A percentile compares a stretch with the other conserved stretches of the same genome.
Conservation (phyloP, 495 filamentous ascomycete species). For the Xylaria castorea region DNA sequence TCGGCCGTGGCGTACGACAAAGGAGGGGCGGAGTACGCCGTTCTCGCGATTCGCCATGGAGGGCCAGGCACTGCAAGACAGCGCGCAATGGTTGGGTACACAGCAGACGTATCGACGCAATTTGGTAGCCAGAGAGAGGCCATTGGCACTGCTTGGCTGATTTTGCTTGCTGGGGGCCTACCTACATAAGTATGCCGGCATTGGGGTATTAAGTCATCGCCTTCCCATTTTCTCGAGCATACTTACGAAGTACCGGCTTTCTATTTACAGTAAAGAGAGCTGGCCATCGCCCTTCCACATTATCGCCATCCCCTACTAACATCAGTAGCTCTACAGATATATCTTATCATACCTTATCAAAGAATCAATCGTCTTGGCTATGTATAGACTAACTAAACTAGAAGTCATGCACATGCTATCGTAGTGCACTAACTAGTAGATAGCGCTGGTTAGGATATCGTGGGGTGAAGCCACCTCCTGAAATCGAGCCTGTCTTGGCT, state of each 20-base stretch:
- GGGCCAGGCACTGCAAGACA: constrained; percentile 2
- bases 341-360: constrained; percentile 9
- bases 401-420: neutral
- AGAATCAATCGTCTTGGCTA: constrained; percentile 2
- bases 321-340: constrained; percentile 6
- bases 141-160: constrained; percentile 11
- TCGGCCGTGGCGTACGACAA: neutral
- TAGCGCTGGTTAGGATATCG: constrained; percentile 3
- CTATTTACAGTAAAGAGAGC: neutral
- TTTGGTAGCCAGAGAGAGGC: neutral
- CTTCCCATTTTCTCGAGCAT: neutral
- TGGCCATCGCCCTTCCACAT: neutral
- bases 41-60: constrained; percentile 18
- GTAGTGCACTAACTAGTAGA: neutral
- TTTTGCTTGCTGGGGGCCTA: neutral
- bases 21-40: constrained; percentile 20
- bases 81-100: constrained; percentile 18
- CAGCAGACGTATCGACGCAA: constrained; percentile 20
- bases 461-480: constrained; percentile 25
- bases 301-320: neutral
- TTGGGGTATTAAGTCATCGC: neutral
- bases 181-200: neutral
- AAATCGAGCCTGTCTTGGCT: constrained; percentile 15
- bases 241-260: neutral
- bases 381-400: constrained; percentile 8